Evolutionary conservation across 129 eudicot genomes (phyloP).

Genomic region (Centrapalus pauciflorus): DNA sequence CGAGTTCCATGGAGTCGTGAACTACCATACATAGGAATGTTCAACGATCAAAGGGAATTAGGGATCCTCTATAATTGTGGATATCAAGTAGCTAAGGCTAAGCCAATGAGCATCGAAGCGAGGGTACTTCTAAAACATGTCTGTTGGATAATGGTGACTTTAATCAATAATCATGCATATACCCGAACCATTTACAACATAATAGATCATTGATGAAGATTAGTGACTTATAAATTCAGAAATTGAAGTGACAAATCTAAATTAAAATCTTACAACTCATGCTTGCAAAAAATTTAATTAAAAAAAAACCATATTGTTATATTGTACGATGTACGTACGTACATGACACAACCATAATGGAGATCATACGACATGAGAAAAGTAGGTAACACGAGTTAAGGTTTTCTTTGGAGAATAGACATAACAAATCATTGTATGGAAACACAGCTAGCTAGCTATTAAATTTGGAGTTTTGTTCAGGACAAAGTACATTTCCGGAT

Average conservation of each 20-base stretch:
- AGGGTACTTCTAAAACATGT: no score
- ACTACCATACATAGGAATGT: neutral
- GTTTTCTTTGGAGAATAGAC: slow-evolving; percentile 2
- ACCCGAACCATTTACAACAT: no score
- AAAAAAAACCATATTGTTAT: neutral
- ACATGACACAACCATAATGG: slow-evolving; percentile 12
- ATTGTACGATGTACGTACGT: no score
- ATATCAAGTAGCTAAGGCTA: no score
- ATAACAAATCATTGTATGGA: slow-evolving; percentile 45
- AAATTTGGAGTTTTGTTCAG: slow-evolving; percentile 42
- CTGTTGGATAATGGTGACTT: no score
- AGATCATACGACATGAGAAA: slow-evolving; percentile 5
- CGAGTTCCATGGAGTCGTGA: neutral
- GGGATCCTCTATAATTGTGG: slow-evolving; percentile 11
- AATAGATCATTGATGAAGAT: no score
- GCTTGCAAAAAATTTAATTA: neutral
- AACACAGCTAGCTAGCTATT: slow-evolving; percentile 39
- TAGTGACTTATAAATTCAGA: no score
- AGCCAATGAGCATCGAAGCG: no score
- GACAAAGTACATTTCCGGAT: slow-evolving; percentile 26
- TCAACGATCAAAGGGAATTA: neutral
- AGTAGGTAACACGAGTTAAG: slow-evolving; percentile 19
- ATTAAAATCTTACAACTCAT: neutral
- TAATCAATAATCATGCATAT: no score
- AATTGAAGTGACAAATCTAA: no score